A percentile compares a stretch with the other conserved stretches of the same genome.
Conservation (phyloP, 1,284 basidiomycete species). For the Cryptococcus sp. region DNA sequence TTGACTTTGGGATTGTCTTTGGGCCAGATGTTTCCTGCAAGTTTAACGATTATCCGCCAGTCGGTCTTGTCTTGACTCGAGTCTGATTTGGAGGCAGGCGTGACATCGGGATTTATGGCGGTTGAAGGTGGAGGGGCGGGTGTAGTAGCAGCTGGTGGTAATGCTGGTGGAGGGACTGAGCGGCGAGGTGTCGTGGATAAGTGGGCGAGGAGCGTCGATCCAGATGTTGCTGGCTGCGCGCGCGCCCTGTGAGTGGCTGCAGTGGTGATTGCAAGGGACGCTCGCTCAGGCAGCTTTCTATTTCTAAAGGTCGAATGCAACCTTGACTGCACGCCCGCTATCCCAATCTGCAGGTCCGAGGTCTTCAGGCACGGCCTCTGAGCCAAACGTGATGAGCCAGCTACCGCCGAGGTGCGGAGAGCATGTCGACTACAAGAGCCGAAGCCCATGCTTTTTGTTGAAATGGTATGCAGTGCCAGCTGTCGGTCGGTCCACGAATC, state of each 20-base stretch:
- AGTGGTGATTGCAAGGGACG: too few species aligned
- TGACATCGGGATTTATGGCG: neutral
- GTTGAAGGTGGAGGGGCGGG: conserved; percentile 5
- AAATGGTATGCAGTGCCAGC: too few species aligned
- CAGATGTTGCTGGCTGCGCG: too few species aligned
- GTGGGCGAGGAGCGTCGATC: neutral
- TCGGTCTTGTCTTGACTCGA: conserved; percentile 49
- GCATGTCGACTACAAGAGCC: conserved; percentile 23
- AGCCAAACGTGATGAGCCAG: conserved; percentile 5
- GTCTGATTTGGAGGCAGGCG: neutral
- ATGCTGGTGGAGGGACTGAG: conserved; percentile 7
- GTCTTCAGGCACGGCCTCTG: too few species aligned
- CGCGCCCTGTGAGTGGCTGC: too few species aligned
- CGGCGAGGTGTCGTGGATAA: conserved; percentile 15
- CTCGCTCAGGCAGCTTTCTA: too few species aligned
- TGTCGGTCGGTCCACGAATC: too few species aligned
- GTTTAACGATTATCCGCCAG: conserved; percentile 60
- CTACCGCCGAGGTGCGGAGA: neutral
- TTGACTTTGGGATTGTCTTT: conserved; percentile 58
- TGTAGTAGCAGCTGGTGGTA: conserved; percentile 2
- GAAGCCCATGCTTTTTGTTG: conserved; percentile 14
- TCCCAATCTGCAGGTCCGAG: too few species aligned
- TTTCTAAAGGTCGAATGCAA: too few species aligned
- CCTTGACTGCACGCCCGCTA: too few species aligned
- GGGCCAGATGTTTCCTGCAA: conserved; percentile 63